A percentile compares a stretch with the other conserved stretches of the same genome.
Evolutionary conservation across 2,329 filamentous ascomycete genomes (phyloP).

Genomic region (Sclerotinia subarctica): DNA sequence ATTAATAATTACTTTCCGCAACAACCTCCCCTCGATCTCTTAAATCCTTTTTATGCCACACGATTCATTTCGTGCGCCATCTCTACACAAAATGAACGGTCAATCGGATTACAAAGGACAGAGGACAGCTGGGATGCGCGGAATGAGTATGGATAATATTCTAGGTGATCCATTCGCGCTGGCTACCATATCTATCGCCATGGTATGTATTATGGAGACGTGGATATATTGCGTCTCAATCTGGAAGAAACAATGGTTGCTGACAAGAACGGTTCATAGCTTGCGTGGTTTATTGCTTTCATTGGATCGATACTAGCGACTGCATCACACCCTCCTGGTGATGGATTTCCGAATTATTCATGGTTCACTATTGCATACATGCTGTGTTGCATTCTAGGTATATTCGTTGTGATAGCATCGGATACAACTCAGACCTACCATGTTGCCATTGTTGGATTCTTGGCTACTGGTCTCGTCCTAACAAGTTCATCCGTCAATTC

Average conservation of each 20-base stretch:
- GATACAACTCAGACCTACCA: slow-evolving; percentile 85
- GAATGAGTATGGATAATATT: slow-evolving; percentile 80
- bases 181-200: slow-evolving; percentile 85
- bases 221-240: slow-evolving; percentile 12
- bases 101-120: slow-evolving; percentile 53
- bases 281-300: slow-evolving; percentile 93
- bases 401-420: slow-evolving; percentile 79
- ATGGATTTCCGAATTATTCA: slow-evolving; percentile 74
- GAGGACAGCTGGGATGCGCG: slow-evolving; percentile 50
- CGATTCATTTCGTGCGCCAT: slow-evolving; percentile 70
- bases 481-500: slow-evolving; percentile 83
- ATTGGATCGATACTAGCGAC: slow-evolving; percentile 77
- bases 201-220: slow-evolving; percentile 57
- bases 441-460: slow-evolving; percentile 85
- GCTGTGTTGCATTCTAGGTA: slow-evolving; percentile 75
- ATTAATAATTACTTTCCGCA: slow-evolving; percentile 9
- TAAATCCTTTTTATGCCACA: slow-evolving; percentile 57
- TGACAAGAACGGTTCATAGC: slow-evolving; percentile 49
- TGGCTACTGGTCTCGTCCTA: slow-evolving; percentile 78
- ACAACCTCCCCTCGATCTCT: neutral
- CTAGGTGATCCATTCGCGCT: slow-evolving; percentile 95
- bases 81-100: slow-evolving; percentile 77
- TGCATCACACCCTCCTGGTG: slow-evolving; percentile 44
- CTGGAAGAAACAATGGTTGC: neutral
- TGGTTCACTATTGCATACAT: slow-evolving; percentile 92